Evolutionary conservation across 768 basidiomycete genomes (phyloP).

Genomic region (Russula sp.): DNA sequence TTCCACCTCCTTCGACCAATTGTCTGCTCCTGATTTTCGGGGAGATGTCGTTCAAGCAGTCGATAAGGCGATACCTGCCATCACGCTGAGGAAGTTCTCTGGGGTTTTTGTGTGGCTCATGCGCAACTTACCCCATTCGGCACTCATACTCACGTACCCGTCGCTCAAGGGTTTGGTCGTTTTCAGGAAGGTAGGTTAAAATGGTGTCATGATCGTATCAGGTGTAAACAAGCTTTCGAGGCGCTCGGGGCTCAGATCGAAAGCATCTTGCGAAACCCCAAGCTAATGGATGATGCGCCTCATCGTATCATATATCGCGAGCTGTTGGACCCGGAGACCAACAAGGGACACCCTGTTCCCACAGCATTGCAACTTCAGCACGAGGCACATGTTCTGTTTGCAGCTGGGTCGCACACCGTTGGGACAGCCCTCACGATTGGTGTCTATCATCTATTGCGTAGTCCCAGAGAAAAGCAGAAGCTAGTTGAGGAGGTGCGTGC

Average conservation of each 20-base stretch:
- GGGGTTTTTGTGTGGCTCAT: background rate
- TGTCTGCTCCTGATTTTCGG: slow-evolving; percentile 33
- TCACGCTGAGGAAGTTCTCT: slow-evolving; percentile 22
- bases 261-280: background rate
- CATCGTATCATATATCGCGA: slow-evolving; percentile 18
- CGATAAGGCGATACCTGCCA: slow-evolving; percentile 28
- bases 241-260: background rate
- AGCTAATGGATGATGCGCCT: slow-evolving; percentile 3
- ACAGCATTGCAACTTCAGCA: slow-evolving; percentile 1
- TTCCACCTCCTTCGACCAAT: slow-evolving; percentile 30
- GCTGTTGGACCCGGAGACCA: slow-evolving; percentile 4
- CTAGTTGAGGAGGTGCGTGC: slow-evolving; percentile 4
- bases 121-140: background rate
- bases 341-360: background rate
- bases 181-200: background rate
- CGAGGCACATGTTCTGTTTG: slow-evolving; percentile 11
- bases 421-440: slow-evolving; percentile 14
- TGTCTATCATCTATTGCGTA: slow-evolving; percentile 4
- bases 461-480: background rate
- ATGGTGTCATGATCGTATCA: background rate
- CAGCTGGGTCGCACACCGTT: slow-evolving; percentile 16
- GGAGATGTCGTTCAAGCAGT: slow-evolving; percentile 33
- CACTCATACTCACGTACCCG: background rate
- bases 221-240: background rate
- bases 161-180: background rate